phyloP scores from a whole-genome alignment of 306 rosid genomes.

The Ormosia emarginata region DNA sequence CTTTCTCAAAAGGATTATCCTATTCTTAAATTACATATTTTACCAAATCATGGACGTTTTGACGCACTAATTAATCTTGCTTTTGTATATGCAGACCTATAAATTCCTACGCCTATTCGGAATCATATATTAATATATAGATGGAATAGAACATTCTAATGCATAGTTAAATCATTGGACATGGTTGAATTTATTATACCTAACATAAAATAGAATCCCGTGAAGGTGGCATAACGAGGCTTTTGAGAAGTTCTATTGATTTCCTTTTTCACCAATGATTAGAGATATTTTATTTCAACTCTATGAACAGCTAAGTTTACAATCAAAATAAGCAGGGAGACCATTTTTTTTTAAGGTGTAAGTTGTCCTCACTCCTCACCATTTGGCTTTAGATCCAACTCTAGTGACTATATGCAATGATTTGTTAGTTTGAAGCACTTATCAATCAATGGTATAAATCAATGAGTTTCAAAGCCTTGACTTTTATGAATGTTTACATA shows the following conservation, averaged over 20 bases:
- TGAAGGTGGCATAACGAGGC: slow-evolving; percentile 20
- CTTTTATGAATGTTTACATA: not conserved
- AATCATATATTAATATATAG: not conserved
- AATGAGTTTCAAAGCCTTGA: not conserved
- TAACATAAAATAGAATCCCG: slow-evolving; percentile 20
- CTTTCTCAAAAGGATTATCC: not conserved
- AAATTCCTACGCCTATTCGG: not conserved
- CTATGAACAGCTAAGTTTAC: not conserved
- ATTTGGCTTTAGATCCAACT: not conserved
- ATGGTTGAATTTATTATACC: not conserved
- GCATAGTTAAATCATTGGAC: slow-evolving; percentile 19
- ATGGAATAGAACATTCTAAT: slow-evolving; percentile 35
- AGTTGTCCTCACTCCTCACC: slow-evolving; percentile 13
- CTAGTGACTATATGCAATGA: not conserved
- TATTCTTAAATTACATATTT: not conserved
- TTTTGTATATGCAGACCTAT: not conserved
- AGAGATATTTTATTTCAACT: slow-evolving; percentile 31
- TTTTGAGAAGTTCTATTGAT: not conserved
- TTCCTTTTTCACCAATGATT: slow-evolving; percentile 32
- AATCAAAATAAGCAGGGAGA: not conserved
- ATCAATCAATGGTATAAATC: not conserved
- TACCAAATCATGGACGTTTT: not conserved
- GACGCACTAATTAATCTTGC: slow-evolving; percentile 9
- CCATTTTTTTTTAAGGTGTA: not conserved
- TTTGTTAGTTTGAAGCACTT: slow-evolving; percentile 17